phyloP scores from a whole-genome alignment of 2,329 filamentous ascomycete species.

The Byssochlamys sp. region DNA sequence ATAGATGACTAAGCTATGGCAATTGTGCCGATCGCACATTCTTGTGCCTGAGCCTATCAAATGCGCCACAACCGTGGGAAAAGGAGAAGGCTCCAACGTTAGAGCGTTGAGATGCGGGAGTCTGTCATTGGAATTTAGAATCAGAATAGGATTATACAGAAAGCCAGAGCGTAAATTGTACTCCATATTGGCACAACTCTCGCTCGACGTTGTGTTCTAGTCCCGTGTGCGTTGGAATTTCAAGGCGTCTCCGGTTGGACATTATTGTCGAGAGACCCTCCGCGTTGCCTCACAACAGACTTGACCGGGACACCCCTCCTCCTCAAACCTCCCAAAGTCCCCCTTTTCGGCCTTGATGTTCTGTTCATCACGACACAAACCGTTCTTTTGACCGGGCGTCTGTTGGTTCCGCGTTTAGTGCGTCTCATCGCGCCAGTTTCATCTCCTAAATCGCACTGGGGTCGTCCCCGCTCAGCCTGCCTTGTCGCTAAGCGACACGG shows the following conservation, averaged over 20 bases:
- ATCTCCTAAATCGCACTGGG: slow-evolving; percentile 1
- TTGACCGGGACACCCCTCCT: not conserved
- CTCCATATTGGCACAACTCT: not conserved
- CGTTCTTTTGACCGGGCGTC: not conserved
- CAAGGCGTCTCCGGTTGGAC: not conserved
- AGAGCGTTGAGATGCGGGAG: not conserved
- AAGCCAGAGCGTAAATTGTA: not conserved
- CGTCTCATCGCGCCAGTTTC: slow-evolving; percentile 1
- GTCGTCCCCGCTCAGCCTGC: slow-evolving; percentile 23
- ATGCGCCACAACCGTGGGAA: not conserved
- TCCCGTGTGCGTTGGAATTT: not conserved
- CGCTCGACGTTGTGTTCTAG: not conserved
- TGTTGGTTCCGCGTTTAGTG: not conserved
- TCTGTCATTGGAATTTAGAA: not conserved
- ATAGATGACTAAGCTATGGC: not conserved
- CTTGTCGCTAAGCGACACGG: slow-evolving; percentile 33
- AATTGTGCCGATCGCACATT: not conserved
- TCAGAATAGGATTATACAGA: not conserved
- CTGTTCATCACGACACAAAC: not conserved
- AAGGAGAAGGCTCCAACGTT: not conserved
- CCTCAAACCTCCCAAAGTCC: not conserved
- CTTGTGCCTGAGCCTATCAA: not conserved
- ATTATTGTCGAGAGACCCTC: not conserved
- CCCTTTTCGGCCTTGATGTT: not conserved
- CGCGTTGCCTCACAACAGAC: not conserved